A percentile compares a stretch with the other conserved stretches of the same genome.
phyloP scores from a whole-genome alignment of 345 rosid genomes.

The Salix arbutifolia region DNA sequence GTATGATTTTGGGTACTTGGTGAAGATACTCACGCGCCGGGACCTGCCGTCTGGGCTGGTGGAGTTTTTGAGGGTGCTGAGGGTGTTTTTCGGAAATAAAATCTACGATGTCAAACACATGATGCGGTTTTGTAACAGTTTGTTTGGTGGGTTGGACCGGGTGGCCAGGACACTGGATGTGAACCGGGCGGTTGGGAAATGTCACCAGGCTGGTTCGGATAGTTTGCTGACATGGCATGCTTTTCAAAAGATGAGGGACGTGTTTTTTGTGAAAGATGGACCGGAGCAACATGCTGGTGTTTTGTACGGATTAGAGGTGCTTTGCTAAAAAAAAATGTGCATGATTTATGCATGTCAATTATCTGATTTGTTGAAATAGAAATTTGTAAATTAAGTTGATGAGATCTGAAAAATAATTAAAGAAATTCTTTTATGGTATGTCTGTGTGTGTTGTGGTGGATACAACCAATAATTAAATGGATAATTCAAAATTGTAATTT shows the following conservation, averaged over 20 bases:
- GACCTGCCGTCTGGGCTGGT: slow-evolving; percentile 11
- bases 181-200: slow-evolving; percentile 30
- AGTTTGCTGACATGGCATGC: slow-evolving; percentile 44
- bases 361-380: not conserved
- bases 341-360: not conserved
- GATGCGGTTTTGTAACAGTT: slow-evolving; percentile 21
- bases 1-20: slow-evolving; percentile 30
- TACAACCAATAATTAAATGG: no score
- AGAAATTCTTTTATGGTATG: not conserved
- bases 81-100: slow-evolving; percentile 24
- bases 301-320: slow-evolving; percentile 21
- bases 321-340: not conserved
- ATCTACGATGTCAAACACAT: slow-evolving; percentile 30
- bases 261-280: slow-evolving; percentile 17
- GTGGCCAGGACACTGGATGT: slow-evolving; percentile 18
- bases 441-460: no score
- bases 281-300: slow-evolving; percentile 32
- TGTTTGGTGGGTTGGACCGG: slow-evolving; percentile 32
- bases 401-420: not conserved
- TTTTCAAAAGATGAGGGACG: slow-evolving; percentile 35
- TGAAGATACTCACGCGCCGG: slow-evolving; percentile 24
- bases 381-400: not conserved
- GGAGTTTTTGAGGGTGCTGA: slow-evolving; percentile 18
- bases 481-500: no score
- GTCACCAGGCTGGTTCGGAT: slow-evolving; percentile 51